A percentile compares a stretch with the other conserved stretches of the same genome.
Evolutionary conservation across 768 basidiomycete genomes (phyloP).

Genomic region (Pleurotus pulmonarius): DNA sequence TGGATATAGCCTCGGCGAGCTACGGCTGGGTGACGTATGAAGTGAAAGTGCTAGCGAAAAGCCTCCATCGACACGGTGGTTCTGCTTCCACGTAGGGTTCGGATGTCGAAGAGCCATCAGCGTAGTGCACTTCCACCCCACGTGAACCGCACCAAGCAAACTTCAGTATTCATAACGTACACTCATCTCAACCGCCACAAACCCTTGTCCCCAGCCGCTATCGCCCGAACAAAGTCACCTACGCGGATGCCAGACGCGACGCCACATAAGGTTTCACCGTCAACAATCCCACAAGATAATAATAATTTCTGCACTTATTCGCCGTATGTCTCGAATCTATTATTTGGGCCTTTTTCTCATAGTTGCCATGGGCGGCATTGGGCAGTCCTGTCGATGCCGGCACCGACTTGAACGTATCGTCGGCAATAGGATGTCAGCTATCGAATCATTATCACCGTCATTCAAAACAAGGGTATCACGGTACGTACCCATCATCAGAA

Average conservation of each 20-base stretch:
- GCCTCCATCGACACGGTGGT: too few species aligned
- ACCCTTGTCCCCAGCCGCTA: background rate
- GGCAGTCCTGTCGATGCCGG: background rate
- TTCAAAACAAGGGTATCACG: too few species aligned
- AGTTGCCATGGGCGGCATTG: background rate
- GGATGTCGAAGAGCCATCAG: too few species aligned
- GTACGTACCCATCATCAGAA: too few species aligned
- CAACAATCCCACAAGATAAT: background rate
- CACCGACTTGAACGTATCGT: background rate
- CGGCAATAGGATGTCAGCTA: background rate
- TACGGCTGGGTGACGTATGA: background rate
- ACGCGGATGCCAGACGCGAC: background rate
- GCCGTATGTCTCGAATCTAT: background rate
- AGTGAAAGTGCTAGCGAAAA: background rate
- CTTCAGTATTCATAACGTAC: too few species aligned
- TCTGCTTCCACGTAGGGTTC: too few species aligned
- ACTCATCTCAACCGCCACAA: background rate
- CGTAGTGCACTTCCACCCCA: too few species aligned
- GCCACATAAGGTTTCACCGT: constrained; percentile 1
- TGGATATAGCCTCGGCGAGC: background rate
- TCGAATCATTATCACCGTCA: too few species aligned
- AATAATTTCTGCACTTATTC: background rate
- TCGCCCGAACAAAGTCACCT: background rate
- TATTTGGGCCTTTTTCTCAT: background rate
- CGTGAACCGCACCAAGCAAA: too few species aligned